These are phyloP conservation scores for Candida boleticola DNA, from an alignment of 805 yeast genomes.

Conservation along the genomic window DNA sequence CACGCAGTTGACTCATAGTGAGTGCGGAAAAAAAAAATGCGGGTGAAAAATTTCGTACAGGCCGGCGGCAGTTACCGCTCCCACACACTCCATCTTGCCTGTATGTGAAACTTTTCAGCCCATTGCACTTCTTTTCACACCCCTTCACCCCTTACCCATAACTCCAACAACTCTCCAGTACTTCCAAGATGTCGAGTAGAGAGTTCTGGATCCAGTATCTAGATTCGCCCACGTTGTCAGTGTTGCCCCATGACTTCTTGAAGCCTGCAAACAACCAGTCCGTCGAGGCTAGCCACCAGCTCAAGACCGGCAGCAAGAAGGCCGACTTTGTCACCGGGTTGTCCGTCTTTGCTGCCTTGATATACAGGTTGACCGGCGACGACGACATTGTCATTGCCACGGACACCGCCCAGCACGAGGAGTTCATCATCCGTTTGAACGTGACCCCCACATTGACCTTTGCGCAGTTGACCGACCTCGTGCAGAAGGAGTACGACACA, in stretches of 20 bases:
- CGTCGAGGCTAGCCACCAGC: conserved; percentile 56
- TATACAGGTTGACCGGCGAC: conserved; percentile 86
- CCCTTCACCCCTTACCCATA: background rate
- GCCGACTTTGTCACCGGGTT: conserved; percentile 52
- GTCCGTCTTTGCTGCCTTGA: conserved; percentile 65
- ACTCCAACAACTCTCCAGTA: background rate
- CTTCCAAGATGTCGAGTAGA: conserved; percentile 17
- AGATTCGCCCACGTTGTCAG: conserved; percentile 81
- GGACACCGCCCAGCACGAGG: conserved; percentile 36
- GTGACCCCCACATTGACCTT: conserved; percentile 58
- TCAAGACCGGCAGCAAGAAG: conserved; percentile 16
- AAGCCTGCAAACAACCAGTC: conserved; percentile 69
- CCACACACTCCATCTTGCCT: too few species aligned
- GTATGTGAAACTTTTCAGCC: too few species aligned
- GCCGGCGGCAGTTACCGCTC: too few species aligned
- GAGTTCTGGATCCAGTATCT: conserved; percentile 60
- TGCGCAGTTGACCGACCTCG: conserved; percentile 46
- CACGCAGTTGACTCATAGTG: too few species aligned
- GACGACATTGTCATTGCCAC: conserved; percentile 91
- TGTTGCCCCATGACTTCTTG: conserved; percentile 83
- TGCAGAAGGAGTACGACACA: conserved; percentile 38
- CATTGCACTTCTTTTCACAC: background rate
- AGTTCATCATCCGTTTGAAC: conserved; percentile 61
- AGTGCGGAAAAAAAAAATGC: too few species aligned
- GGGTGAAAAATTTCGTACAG: too few species aligned